Evolutionary conservation across 1,284 basidiomycete genomes (phyloP).

Genomic region (Moniliophthora roreri): DNA sequence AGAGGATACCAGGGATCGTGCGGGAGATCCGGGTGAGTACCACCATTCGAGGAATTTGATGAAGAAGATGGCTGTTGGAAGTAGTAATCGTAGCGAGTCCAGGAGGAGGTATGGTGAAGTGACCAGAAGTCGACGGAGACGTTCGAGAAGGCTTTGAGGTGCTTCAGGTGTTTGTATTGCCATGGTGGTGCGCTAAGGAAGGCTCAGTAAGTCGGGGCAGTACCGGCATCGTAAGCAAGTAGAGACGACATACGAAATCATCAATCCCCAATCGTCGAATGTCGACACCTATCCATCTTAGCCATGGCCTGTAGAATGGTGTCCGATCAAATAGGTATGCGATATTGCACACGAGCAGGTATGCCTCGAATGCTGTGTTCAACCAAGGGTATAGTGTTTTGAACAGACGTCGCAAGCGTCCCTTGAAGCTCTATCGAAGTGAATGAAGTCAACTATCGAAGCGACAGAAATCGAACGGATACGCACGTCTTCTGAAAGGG

Average conservation of each 20-base stretch:
- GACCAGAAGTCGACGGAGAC: constrained; percentile 44
- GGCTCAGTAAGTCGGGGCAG: constrained; percentile 11
- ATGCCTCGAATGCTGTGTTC: constrained; percentile 77
- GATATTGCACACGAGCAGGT: constrained; percentile 84
- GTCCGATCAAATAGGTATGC: constrained; percentile 90
- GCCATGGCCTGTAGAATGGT: constrained; percentile 90
- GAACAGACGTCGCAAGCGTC: constrained; percentile 57
- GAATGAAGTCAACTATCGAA: not conserved
- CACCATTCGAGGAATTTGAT: constrained; percentile 99
- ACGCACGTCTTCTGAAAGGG: constrained; percentile 50
- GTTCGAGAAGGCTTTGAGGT: constrained; percentile 36
- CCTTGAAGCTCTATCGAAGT: constrained; percentile 45
- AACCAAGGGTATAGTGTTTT: constrained; percentile 81
- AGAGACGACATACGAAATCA: constrained; percentile 58
- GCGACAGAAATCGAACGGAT: constrained; percentile 10
- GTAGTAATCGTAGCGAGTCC: constrained; percentile 78
- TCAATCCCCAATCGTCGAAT: constrained; percentile 76
- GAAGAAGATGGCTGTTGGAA: constrained; percentile 93
- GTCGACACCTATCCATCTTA: constrained; percentile 81
- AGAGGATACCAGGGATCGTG: constrained; percentile 61
- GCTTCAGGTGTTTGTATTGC: constrained; percentile 30
- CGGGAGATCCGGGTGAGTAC: constrained; percentile 95
- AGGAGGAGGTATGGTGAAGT: constrained; percentile 63
- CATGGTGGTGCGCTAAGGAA: constrained; percentile 40
- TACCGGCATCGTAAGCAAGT: not conserved